Conservation (phyloP, 306 rosid genomes). For the Gastrolobium bilobum region DNA sequence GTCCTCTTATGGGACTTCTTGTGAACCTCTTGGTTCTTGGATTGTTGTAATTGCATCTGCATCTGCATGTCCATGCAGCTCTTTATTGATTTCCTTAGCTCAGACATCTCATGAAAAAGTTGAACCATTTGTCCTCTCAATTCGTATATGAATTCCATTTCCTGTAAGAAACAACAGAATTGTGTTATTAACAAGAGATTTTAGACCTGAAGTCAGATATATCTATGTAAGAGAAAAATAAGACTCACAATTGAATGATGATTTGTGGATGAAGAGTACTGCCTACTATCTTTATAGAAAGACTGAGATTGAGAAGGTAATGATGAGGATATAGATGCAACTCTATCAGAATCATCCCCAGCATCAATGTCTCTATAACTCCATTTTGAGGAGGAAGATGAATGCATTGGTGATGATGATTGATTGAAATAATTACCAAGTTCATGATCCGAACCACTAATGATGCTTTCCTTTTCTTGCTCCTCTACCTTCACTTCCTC, state of each 20-base stretch:
- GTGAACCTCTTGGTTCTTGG: conserved; percentile 64
- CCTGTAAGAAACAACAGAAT: conserved; percentile 55
- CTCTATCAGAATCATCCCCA: conserved; percentile 68
- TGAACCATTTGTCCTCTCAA: conserved; percentile 78
- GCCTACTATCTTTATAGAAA: conserved; percentile 42
- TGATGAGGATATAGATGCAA: conserved; percentile 58
- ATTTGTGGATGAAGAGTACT: conserved; percentile 50
- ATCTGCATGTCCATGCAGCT: conserved; percentile 77
- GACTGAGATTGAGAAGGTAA: conserved; percentile 56
- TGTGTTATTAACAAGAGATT: not conserved
- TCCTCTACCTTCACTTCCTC: conserved; percentile 12
- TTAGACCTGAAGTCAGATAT: not conserved
- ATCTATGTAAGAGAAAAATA: not conserved
- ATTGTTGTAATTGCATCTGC: conserved; percentile 59
- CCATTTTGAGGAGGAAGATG: conserved; percentile 72
- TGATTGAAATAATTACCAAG: conserved; percentile 57
- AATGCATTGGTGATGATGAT: conserved; percentile 53
- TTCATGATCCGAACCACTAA: conserved; percentile 58
- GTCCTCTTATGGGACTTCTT: conserved; percentile 34
- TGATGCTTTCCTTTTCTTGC: conserved; percentile 53
- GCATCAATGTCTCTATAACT: conserved; percentile 68
- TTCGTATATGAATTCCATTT: conserved; percentile 72
- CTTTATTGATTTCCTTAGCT: conserved; percentile 70
- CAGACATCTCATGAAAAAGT: conserved; percentile 74
- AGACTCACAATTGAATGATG: conserved; percentile 64